Base-by-base conservation (phyloP, 768 basidiomycete species). In the Leccinum fibrillosum region DNA sequence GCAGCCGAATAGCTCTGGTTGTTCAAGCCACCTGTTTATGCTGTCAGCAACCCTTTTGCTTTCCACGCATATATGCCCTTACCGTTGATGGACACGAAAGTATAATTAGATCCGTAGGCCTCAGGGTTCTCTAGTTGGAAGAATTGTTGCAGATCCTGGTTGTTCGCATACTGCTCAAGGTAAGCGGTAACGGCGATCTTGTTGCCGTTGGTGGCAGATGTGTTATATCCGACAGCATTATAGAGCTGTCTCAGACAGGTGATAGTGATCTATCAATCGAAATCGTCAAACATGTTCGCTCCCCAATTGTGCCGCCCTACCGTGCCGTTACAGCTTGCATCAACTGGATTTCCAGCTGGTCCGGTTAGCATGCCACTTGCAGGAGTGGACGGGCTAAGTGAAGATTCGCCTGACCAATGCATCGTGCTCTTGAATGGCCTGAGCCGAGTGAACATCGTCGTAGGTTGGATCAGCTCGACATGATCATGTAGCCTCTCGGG, bases 391-490 rank as follows among this genome's bases (percentile, higher is more conserved):
- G 62, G 57, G 2, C 7, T 45, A 53, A 26, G 62, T 32, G 23
- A 59, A 44, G 7, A 28, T 17, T 23, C 45, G 1, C 64, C 61
- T 11, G 72, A 58, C 65, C 65, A 73, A 54, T 76, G 72, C 23
- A 82, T 62, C 0, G 75, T 81, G 5, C 77, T 77, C 57, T 63
- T 76, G 54, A 80, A 72, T 8, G 71, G 70, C 60, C 76, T 80
- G 58, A 75, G 71, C 57, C 78, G 79, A 45, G 78, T 74, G 64
- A 90, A 90, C 69, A 83, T 79, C 2, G 87, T 90, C 2, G 89
- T 90, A 0, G 89, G 89, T 59, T 89, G 86, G 28, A 90, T 75
- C 30, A 89, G 70, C 37, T 89, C 86, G 56, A 90, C 68, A 64
- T 89, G 86, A 3, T 75, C 72, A 62, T 85, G 78, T 49, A 90